Conservation (phyloP, 2,329 filamentous ascomycete species). For the Colletotrichum magnum region DNA sequence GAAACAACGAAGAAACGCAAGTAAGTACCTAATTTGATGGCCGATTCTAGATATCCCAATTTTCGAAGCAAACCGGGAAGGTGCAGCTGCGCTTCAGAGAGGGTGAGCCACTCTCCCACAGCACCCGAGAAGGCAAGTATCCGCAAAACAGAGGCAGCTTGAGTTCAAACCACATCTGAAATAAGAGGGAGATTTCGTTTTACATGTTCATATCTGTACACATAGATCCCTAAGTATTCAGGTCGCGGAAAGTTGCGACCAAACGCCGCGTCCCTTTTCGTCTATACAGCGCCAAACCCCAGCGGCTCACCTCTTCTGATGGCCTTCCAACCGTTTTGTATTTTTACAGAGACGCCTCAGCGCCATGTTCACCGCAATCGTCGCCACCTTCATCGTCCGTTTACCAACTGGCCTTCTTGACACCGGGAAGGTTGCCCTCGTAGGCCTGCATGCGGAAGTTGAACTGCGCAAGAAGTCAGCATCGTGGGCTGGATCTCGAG, state of each 20-base stretch:
- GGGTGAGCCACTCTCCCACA: too few relatives aligned
- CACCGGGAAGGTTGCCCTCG: constrained; percentile 87
- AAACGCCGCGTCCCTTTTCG: constrained; percentile 11
- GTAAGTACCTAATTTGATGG: too few relatives aligned
- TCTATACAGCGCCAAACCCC: not conserved
- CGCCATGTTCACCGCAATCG: constrained; percentile 2
- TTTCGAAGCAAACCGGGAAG: too few relatives aligned
- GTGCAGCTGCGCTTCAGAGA: too few relatives aligned
- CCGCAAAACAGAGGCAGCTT: too few relatives aligned
- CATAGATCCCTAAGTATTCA: not conserved
- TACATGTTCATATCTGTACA: constrained; percentile 24
- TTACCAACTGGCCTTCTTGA: constrained; percentile 98
- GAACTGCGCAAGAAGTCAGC: constrained; percentile 70
- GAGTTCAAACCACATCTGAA: not conserved
- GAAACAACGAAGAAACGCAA: too few relatives aligned
- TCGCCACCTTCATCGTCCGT: constrained; percentile 17
- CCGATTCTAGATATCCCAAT: too few relatives aligned
- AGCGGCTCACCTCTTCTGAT: not conserved
- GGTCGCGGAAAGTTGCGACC: constrained; percentile 15
- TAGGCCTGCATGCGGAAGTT: constrained; percentile 94
- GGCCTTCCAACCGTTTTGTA: not conserved
- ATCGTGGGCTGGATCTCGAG: not conserved
- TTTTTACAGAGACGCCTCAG: constrained; percentile 19
- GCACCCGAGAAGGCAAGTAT: too few relatives aligned
- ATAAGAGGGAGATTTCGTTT: constrained; percentile 19